Evolutionary conservation across 1,284 basidiomycete species (phyloP).

Genomic region (Somion occarium): DNA sequence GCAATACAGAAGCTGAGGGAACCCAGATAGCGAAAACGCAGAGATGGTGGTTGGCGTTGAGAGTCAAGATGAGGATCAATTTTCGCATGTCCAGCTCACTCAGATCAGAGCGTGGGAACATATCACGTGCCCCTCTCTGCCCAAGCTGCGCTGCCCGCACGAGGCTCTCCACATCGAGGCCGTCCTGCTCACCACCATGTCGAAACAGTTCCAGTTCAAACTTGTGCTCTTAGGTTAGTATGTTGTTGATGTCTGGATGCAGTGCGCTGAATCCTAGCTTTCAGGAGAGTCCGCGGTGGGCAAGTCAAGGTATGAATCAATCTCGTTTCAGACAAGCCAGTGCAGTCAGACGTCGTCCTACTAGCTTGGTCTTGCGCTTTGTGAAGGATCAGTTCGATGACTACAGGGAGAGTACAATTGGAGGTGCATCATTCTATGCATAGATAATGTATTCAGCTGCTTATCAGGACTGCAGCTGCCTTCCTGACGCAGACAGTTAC

Average conservation of each 20-base stretch:
- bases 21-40: slow-evolving; percentile 12
- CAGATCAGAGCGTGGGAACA: slow-evolving; percentile 11
- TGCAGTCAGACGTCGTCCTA: slow-evolving; percentile 10
- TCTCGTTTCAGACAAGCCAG: slow-evolving; percentile 8
- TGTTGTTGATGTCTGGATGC: slow-evolving; percentile 1
- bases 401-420: slow-evolving; percentile 89
- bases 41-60: slow-evolving; percentile 21
- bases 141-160: slow-evolving; percentile 17
- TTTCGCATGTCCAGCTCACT: slow-evolving; percentile 11
- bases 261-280: slow-evolving; percentile 4
- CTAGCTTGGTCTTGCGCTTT: slow-evolving; percentile 88
- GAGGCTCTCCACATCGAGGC: slow-evolving; percentile 14
- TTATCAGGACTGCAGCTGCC: slow-evolving; percentile 53
- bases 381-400: slow-evolving; percentile 98
- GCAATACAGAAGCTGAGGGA: slow-evolving; percentile 11
- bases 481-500: slow-evolving; percentile 96
- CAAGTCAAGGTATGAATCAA: slow-evolving; percentile 78
- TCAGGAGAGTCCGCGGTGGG: slow-evolving; percentile 95
- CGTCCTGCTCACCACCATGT: slow-evolving; percentile 48
- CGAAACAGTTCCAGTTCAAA: slow-evolving; percentile 85
- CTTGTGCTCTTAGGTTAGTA: slow-evolving; percentile 83
- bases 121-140: slow-evolving; percentile 5
- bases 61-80: slow-evolving; percentile 13
- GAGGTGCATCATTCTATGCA: too few species aligned
- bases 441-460: too few species aligned